Percentiles rank a stretch among this genome's conserved stretches.
phyloP scores from a whole-genome alignment of 139 green algal genomes.

The Chlorella sp. region DNA sequence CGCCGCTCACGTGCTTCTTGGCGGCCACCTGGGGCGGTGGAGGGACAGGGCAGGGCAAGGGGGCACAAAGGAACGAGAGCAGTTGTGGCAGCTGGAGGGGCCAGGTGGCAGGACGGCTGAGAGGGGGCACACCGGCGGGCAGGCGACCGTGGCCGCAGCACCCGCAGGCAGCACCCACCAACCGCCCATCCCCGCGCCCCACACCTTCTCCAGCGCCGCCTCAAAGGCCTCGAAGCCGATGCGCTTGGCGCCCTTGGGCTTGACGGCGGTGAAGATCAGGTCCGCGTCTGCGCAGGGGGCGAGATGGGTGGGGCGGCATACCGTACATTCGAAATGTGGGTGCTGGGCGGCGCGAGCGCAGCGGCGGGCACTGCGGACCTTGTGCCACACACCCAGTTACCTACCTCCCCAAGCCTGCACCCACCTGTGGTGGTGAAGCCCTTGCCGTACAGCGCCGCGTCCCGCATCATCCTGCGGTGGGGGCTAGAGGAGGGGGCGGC shows the following conservation, averaged over 20 bases:
- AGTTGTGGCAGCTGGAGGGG: too few species aligned
- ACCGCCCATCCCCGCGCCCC: too few species aligned
- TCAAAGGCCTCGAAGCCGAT: constrained; percentile 24
- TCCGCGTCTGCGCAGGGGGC: not conserved
- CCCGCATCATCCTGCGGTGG: not conserved
- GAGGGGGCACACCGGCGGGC: too few species aligned
- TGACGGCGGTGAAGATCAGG: constrained; percentile 21
- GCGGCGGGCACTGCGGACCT: too few species aligned
- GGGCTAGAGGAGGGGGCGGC: not conserved
- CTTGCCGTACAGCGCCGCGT: not conserved
- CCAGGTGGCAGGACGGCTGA: too few species aligned
- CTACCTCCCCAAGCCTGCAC: too few species aligned
- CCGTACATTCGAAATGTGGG: too few species aligned
- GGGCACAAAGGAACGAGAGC: not conserved
- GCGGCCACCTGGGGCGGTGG: not conserved
- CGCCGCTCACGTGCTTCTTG: not conserved
- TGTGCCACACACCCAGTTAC: too few species aligned
- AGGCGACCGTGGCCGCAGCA: too few species aligned
- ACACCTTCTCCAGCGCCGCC: constrained; percentile 22
- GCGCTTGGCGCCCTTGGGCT: constrained; percentile 26
- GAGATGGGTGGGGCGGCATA: too few species aligned
- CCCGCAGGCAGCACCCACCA: too few species aligned
- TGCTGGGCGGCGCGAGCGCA: too few species aligned
- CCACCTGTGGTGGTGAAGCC: constrained; percentile 1
- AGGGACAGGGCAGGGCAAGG: not conserved